These are phyloP conservation scores for Apodospora peruviana DNA, from an alignment of 495 filamentous ascomycete genomes.

Conservation along the genomic window DNA sequence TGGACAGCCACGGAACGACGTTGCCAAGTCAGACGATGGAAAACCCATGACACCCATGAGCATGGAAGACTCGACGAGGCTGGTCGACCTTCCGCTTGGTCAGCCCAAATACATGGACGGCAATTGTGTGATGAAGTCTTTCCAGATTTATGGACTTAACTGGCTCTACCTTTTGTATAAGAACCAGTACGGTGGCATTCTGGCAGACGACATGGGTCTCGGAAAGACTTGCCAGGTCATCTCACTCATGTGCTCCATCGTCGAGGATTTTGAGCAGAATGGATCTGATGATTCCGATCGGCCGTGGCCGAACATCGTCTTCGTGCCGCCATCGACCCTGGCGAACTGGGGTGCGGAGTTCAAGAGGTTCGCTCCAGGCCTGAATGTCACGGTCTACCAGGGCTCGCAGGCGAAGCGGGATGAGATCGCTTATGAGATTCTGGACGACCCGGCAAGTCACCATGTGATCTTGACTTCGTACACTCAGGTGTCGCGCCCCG, in stretches of 20 bases:
- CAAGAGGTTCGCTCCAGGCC: constrained; percentile 69
- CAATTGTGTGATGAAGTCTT: constrained; percentile 73
- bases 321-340: constrained; percentile 87
- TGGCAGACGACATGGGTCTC: constrained; percentile 97
- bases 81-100: constrained; percentile 36
- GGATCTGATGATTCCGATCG: constrained; percentile 31
- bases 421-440: constrained; percentile 60
- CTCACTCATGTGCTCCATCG: constrained; percentile 78
- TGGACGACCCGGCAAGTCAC: constrained; percentile 55
- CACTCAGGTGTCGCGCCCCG: constrained; percentile 33
- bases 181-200: constrained; percentile 73
- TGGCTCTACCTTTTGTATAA: constrained; percentile 82
- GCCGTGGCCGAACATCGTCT: constrained; percentile 74
- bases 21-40: constrained; percentile 15
- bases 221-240: constrained; percentile 98
- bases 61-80: constrained; percentile 13
- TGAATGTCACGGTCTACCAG: constrained; percentile 78
- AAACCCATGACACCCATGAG: constrained; percentile 25
- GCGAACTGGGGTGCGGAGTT: constrained; percentile 97
- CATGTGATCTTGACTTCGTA: constrained; percentile 94
- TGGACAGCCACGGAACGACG: constrained; percentile 37
- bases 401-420: constrained; percentile 59
- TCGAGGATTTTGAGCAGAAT: constrained; percentile 41
- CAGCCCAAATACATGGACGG: constrained; percentile 67
- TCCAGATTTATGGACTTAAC: constrained; percentile 90